phyloP scores from a whole-genome alignment of 1,284 basidiomycete species.

The Malassezia japonica region DNA sequence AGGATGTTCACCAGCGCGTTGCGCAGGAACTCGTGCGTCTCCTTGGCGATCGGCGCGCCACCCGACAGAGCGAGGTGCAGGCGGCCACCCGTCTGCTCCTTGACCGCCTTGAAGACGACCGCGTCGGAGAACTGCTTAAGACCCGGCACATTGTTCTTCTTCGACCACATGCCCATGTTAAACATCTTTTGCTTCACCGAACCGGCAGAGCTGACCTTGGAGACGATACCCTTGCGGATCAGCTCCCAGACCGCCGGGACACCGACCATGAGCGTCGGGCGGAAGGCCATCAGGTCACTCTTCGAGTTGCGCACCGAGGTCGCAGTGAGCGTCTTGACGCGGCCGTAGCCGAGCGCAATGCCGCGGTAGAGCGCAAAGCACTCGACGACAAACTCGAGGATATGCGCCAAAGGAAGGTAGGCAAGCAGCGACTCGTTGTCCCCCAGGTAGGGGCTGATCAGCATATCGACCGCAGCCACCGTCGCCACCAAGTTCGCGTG shows the following conservation, averaged over 20 bases:
- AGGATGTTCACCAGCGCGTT: constrained; percentile 69
- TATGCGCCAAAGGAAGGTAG: constrained; percentile 85
- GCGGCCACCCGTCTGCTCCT: constrained; percentile 74
- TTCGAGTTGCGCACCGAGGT: constrained; percentile 76
- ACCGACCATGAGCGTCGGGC: constrained; percentile 75
- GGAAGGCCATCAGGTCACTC: constrained; percentile 74
- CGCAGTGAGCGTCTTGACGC: constrained; percentile 92
- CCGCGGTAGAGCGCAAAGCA: constrained; percentile 51
- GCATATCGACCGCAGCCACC: constrained; percentile 64
- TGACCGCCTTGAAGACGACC: constrained; percentile 63
- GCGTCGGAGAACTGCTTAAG: constrained; percentile 63
- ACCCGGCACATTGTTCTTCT: constrained; percentile 56
- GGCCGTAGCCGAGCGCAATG: constrained; percentile 73
- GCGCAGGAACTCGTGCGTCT: constrained; percentile 83
- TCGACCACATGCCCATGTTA: constrained; percentile 57
- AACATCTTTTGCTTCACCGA: constrained; percentile 65
- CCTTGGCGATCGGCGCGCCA: constrained; percentile 71
- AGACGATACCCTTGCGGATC: constrained; percentile 82
- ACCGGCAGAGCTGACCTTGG: constrained; percentile 62
- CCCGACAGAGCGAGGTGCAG: constrained; percentile 68
- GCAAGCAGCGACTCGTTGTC: constrained; percentile 68
- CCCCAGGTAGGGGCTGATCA: constrained; percentile 68
- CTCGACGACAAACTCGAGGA: constrained; percentile 71
- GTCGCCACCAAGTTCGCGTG: constrained; percentile 79
- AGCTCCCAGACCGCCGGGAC: constrained; percentile 64